These are phyloP conservation scores for Apiospora koreana DNA, from an alignment of 2,329 filamentous ascomycete genomes.

Conservation along the genomic window DNA sequence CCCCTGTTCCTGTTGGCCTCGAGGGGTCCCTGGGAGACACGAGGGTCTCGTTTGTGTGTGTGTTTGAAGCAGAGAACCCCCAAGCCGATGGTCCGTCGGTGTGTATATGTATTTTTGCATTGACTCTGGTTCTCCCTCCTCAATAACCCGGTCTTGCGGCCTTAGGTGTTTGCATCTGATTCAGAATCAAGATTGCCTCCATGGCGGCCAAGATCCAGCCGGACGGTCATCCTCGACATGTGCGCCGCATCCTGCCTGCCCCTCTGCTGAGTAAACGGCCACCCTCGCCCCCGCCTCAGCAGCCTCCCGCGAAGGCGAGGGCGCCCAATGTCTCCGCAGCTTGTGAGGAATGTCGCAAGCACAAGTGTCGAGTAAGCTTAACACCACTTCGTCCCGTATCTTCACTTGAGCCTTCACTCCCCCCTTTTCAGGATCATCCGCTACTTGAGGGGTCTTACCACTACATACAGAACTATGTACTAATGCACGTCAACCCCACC, in stretches of 20 bases:
- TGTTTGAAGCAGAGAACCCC: no score
- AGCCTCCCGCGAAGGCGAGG: background rate
- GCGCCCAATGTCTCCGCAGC: conserved; percentile 21
- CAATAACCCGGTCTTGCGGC: background rate
- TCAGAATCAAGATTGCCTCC: background rate
- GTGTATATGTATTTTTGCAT: background rate
- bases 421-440: background rate
- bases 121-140: no score
- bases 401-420: background rate
- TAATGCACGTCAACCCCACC: background rate
- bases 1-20: background rate
- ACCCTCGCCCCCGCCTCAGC: background rate
- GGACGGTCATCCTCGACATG: background rate
- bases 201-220: background rate
- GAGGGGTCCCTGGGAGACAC: background rate
- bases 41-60: background rate
- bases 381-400: background rate
- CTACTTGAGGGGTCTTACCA: no score
- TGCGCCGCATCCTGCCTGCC: background rate
- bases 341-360: conserved; percentile 32
- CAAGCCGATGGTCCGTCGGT: background rate
- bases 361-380: conserved; percentile 32
- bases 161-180: background rate
- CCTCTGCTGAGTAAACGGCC: background rate
- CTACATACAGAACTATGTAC: background rate